Conservation (phyloP, 108 stramenopile species). For the Aurantiochytrium sp. region DNA sequence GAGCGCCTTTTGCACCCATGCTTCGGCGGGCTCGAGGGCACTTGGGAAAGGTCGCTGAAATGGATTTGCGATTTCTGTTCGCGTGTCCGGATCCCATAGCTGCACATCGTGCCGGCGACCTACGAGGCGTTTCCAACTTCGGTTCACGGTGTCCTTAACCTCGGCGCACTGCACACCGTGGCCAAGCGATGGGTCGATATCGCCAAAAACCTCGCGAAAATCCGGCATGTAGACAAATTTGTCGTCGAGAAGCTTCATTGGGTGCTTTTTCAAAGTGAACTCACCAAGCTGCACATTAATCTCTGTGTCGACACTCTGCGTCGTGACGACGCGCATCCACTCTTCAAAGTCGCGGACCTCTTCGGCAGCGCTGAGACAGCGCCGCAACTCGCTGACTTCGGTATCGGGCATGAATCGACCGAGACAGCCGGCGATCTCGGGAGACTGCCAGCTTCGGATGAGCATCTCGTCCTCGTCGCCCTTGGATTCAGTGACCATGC, state of each 20-base stretch:
- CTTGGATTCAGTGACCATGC: slow-evolving; percentile 57
- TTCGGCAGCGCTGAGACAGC: slow-evolving; percentile 70
- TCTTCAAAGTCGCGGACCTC: slow-evolving; percentile 79
- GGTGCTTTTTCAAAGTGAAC: slow-evolving; percentile 94
- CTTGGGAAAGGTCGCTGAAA: slow-evolving; percentile 69
- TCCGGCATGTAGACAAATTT: slow-evolving; percentile 78
- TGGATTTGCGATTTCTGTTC: slow-evolving; percentile 59
- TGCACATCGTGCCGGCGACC: slow-evolving; percentile 90
- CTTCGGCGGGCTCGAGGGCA: slow-evolving; percentile 60
- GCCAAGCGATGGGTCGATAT: neutral
- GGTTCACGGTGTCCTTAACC: slow-evolving; percentile 84
- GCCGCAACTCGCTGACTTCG: slow-evolving; percentile 79
- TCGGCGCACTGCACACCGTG: slow-evolving; percentile 73
- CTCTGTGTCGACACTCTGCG: slow-evolving; percentile 90
- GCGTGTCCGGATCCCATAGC: slow-evolving; percentile 77
- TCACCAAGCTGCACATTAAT: slow-evolving; percentile 90
- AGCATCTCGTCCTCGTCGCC: neutral
- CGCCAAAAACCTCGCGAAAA: slow-evolving; percentile 61
- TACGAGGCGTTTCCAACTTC: slow-evolving; percentile 90
- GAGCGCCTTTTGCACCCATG: slow-evolving; percentile 78
- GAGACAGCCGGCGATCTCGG: slow-evolving; percentile 77
- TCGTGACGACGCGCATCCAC: slow-evolving; percentile 92
- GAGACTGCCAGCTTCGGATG: slow-evolving; percentile 77
- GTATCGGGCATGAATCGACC: slow-evolving; percentile 94
- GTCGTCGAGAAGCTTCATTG: slow-evolving; percentile 83